Conservation (phyloP, 192 early-diverging fungal genomes). For the Paraglomus brasilianum region DNA sequence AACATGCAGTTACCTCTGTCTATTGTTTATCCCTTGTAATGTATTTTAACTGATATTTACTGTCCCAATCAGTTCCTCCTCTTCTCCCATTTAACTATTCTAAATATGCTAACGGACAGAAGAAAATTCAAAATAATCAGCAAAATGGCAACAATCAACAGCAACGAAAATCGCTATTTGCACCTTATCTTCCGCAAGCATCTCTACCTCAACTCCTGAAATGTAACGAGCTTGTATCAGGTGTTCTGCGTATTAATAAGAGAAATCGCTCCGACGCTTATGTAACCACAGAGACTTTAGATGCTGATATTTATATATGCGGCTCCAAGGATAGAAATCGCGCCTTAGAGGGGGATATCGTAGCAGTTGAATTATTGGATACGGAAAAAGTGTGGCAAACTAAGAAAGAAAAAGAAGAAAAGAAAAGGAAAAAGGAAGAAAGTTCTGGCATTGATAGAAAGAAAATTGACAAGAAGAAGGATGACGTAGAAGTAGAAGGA, state of each 20-base stretch:
- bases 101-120: slow-evolving; percentile 18
- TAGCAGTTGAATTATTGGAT: slow-evolving; percentile 71
- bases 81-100: slow-evolving; percentile 4
- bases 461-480: slow-evolving; percentile 49
- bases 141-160: slow-evolving; percentile 39
- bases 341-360: slow-evolving; percentile 81
- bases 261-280: slow-evolving; percentile 85
- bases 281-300: slow-evolving; percentile 71
- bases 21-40: no score
- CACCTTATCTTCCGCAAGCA: slow-evolving; percentile 55
- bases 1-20: no score
- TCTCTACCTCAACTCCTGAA: slow-evolving; percentile 52
- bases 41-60: background rate
- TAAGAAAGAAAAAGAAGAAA: slow-evolving; percentile 56
- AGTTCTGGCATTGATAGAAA: slow-evolving; percentile 39
- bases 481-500: slow-evolving; percentile 51
- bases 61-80: slow-evolving; percentile 14
- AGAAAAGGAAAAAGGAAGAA: slow-evolving; percentile 54
- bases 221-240: slow-evolving; percentile 59
- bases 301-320: slow-evolving; percentile 76
- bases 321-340: slow-evolving; percentile 77
- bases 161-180: slow-evolving; percentile 54
- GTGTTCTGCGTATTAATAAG: slow-evolving; percentile 83
- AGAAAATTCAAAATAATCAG: slow-evolving; percentile 28
- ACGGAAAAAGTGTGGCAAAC: slow-evolving; percentile 61